phyloP scores from a whole-genome alignment of 495 filamentous ascomycete species.

The Hypoxylon crocopeplum region DNA sequence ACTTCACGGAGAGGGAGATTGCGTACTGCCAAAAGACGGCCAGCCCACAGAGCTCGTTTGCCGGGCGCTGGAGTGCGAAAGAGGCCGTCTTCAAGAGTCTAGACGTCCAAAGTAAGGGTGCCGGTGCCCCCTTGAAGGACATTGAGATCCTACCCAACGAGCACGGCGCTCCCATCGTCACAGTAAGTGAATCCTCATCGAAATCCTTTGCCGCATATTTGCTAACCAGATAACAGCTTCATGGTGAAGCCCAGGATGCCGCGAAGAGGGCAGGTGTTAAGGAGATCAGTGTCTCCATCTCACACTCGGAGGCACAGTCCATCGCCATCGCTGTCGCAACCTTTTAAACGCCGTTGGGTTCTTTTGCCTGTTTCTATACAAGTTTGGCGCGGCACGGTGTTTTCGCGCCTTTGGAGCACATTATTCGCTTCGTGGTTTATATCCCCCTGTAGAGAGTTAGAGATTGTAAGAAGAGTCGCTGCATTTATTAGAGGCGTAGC shows the following conservation, averaged over 20 bases:
- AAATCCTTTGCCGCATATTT: conserved; percentile 16
- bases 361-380: conserved; percentile 22
- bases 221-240: conserved; percentile 68
- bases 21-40: conserved; percentile 81
- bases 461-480: not conserved
- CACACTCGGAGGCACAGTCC: conserved; percentile 89
- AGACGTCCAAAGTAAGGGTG: conserved; percentile 85
- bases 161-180: conserved; percentile 81
- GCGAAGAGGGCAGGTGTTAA: conserved; percentile 87
- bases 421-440: conserved; percentile 32
- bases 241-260: conserved; percentile 80
- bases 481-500: conserved; percentile 11
- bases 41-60: conserved; percentile 81
- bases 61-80: conserved; percentile 95
- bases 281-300: conserved; percentile 88
- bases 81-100: conserved; percentile 98
- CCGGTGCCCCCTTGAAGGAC: conserved; percentile 87
- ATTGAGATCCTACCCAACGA: conserved; percentile 89
- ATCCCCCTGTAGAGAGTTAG: conserved; percentile 29
- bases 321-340: conserved; percentile 90
- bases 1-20: conserved; percentile 86
- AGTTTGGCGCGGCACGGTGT: conserved; percentile 20
- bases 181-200: conserved; percentile 63
- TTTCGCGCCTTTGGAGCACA: conserved; percentile 14
- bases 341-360: conserved; percentile 53